phyloP scores from a whole-genome alignment of 768 basidiomycete species.

The Psilocybe cubensis region DNA sequence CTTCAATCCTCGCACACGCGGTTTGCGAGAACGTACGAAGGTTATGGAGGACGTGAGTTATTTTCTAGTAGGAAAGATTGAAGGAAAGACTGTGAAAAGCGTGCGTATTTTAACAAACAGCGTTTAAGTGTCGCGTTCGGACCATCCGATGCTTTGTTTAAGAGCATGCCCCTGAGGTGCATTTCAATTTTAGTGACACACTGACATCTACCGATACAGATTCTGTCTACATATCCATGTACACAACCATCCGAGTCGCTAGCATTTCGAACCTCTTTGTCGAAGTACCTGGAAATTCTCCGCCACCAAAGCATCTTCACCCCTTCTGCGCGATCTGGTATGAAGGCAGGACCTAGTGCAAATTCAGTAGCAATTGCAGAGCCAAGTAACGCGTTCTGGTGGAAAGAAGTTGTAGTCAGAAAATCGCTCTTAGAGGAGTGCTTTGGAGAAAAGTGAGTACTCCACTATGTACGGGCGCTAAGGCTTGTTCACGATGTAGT shows the following conservation, averaged over 20 bases:
- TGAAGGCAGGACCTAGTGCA: constrained; percentile 16
- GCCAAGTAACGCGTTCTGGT: constrained; percentile 47
- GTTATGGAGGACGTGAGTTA: constrained; percentile 55
- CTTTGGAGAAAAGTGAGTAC: constrained; percentile 47
- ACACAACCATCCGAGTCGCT: constrained; percentile 52
- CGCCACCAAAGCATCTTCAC: constrained; percentile 43
- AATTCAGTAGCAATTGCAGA: constrained; percentile 8
- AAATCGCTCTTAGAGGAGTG: constrained; percentile 62
- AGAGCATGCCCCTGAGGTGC: no score
- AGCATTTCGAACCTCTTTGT: constrained; percentile 52
- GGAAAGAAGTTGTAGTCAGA: constrained; percentile 59
- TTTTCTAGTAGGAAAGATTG: constrained; percentile 50
- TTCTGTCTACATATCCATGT: constrained; percentile 56
- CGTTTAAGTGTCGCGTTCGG: not conserved
- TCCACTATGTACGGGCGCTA: not conserved
- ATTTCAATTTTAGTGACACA: not conserved
- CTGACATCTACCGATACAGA: constrained; percentile 28
- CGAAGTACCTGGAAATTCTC: constrained; percentile 53
- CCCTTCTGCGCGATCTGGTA: constrained; percentile 15
- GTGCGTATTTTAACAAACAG: constrained; percentile 15
- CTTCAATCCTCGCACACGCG: constrained; percentile 46
- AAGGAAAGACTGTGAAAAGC: constrained; percentile 36
- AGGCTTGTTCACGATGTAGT: not conserved
- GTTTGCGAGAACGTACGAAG: constrained; percentile 53
- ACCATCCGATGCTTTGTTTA: not conserved